phyloP scores from a whole-genome alignment of 148 eudicot species.

The Amaranthus hypochondriacus region DNA sequence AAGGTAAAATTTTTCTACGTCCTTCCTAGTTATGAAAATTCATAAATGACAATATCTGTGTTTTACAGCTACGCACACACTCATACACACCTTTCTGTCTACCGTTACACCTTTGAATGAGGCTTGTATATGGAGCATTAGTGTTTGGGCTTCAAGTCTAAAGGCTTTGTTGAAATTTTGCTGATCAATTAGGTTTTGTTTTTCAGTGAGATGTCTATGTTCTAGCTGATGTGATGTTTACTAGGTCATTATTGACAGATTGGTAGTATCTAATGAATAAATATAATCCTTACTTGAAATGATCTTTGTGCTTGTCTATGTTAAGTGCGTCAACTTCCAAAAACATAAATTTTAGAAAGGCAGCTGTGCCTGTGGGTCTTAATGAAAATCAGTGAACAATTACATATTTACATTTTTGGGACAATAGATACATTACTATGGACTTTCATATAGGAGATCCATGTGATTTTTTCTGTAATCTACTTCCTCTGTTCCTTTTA shows the following conservation, averaged over 20 bases:
- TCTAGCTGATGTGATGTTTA: neutral
- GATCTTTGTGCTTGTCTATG: neutral
- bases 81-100: neutral
- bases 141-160: neutral
- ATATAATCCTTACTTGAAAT: neutral
- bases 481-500: no score
- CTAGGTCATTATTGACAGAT: neutral
- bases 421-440: neutral
- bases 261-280: no score
- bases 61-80: neutral
- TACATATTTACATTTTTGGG: neutral
- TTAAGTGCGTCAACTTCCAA: neutral
- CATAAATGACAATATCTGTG: neutral
- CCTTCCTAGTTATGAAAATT: neutral
- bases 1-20: conserved; percentile 31
- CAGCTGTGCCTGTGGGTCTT: neutral
- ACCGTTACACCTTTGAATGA: neutral
- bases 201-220: no score
- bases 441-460: neutral
- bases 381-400: neutral
- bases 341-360: neutral
- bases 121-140: neutral
- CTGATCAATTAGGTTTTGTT: no score
- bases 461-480: neutral
- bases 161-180: neutral